phyloP scores from a whole-genome alignment of 805 yeast genomes.

The Kodamaea jinghongensis region DNA sequence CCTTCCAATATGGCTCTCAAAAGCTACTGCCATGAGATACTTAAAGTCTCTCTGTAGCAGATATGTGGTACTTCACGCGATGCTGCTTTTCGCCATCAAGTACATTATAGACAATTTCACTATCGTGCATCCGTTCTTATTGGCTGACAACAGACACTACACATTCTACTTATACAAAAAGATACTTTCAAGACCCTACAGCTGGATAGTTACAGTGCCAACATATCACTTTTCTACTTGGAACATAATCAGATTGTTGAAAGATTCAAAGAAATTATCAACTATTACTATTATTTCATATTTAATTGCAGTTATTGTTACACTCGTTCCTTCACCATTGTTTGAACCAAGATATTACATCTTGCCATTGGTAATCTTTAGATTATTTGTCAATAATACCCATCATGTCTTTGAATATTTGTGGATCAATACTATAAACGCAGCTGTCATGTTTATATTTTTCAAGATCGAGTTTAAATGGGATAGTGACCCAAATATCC shows the following conservation, averaged over 20 bases:
- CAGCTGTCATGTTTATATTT: constrained; percentile 53
- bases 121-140: constrained; percentile 79
- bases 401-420: constrained; percentile 47
- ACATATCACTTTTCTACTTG: constrained; percentile 63
- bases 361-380: constrained; percentile 73
- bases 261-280: constrained; percentile 8
- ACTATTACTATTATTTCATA: constrained; percentile 48
- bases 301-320: constrained; percentile 49
- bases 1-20: constrained; percentile 69
- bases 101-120: constrained; percentile 58
- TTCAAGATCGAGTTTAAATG: constrained; percentile 62
- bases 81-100: constrained; percentile 31
- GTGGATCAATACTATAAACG: constrained; percentile 61
- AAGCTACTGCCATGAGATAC: constrained; percentile 40
- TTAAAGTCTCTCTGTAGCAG: constrained; percentile 21
- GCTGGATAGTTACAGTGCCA: constrained; percentile 54
- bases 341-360: constrained; percentile 94
- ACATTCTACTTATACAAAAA: constrained; percentile 81
- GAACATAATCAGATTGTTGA: constrained; percentile 22
- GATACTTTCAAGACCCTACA: constrained; percentile 50
- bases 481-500: constrained; percentile 58
- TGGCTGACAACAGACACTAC: constrained; percentile 93
- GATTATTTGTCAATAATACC: constrained; percentile 43
- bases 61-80: constrained; percentile 16
- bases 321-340: constrained; percentile 85